These are phyloP conservation scores for Tillandsia leiboldiana DNA, from an alignment of 176 grass and related monocot genomes.

Conservation along the genomic window DNA sequence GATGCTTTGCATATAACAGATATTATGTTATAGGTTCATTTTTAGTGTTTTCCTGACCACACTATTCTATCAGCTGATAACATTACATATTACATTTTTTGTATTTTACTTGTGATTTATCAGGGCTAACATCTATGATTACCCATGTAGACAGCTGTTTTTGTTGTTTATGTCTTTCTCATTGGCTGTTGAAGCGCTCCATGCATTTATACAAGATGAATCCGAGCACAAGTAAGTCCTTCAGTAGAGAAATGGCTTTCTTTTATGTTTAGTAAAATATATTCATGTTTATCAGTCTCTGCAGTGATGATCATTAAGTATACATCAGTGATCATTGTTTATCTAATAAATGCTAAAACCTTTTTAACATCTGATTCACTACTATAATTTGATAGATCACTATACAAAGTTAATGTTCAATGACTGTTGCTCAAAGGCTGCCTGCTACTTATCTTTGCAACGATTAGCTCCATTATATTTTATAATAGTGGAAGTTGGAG, in stretches of 20 bases:
- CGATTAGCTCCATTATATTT: not conserved
- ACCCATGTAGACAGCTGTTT: slow-evolving; percentile 94
- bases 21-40: too few species aligned
- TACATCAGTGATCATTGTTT: not conserved
- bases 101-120: too few species aligned
- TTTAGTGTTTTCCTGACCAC: too few species aligned
- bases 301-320: not conserved
- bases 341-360: not conserved
- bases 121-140: slow-evolving; percentile 20
- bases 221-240: slow-evolving; percentile 91
- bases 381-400: not conserved
- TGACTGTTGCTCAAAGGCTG: not conserved
- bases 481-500: not conserved
- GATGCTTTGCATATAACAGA: too few species aligned
- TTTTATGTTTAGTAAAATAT: not conserved
- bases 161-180: slow-evolving; percentile 94
- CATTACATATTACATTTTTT: too few species aligned
- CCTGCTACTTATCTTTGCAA: not conserved
- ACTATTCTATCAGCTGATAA: too few species aligned
- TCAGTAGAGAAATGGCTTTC: not conserved
- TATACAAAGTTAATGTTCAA: not conserved
- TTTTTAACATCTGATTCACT: not conserved
- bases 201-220: slow-evolving; percentile 98
- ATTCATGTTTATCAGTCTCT: slow-evolving; percentile 1
- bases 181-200: slow-evolving; percentile 85